These are phyloP conservation scores for Fusarium hainanense DNA, from an alignment of 2,329 filamentous ascomycete genomes.

Conservation along the genomic window DNA sequence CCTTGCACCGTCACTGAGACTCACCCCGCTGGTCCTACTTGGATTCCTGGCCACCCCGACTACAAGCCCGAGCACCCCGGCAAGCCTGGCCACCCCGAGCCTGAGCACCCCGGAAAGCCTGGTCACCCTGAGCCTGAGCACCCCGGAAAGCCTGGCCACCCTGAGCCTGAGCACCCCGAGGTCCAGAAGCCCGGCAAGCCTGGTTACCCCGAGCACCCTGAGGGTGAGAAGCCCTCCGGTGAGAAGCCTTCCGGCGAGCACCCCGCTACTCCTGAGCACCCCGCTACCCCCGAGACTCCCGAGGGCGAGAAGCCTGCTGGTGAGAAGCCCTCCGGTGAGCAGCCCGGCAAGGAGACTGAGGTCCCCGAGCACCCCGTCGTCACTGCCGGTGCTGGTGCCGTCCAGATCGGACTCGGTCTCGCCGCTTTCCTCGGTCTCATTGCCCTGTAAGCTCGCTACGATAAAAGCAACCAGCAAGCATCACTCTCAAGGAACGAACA, in stretches of 20 bases:
- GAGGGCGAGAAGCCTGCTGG: neutral
- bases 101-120: conserved; percentile 2
- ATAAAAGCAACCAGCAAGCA: neutral
- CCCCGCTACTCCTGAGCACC: neutral
- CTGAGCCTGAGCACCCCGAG: conserved; percentile 6
- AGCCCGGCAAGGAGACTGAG: conserved; percentile 14
- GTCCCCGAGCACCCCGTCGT: conserved; percentile 42
- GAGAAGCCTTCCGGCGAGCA: neutral
- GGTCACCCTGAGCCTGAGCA: neutral
- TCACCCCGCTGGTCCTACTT: conserved; percentile 37
- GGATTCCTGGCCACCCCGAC: conserved; percentile 23
- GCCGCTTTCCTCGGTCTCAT: conserved; percentile 44
- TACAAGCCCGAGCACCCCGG: conserved; percentile 1
- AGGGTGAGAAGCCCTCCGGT: neutral
- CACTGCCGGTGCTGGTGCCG: conserved; percentile 41
- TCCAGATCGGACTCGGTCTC: conserved; percentile 48
- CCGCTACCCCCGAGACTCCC: conserved; percentile 2
- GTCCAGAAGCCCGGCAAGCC: neutral
- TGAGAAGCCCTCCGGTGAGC: neutral
- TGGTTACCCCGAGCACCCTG: neutral
- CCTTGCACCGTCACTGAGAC: conserved; percentile 60
- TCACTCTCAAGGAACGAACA: conserved; percentile 3
- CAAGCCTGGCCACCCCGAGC: neutral
- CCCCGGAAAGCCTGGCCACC: neutral
- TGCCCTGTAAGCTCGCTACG: conserved; percentile 45